Evolutionary conservation across 495 filamentous ascomycete genomes (phyloP).

Genomic region (Ramalina intermedia): DNA sequence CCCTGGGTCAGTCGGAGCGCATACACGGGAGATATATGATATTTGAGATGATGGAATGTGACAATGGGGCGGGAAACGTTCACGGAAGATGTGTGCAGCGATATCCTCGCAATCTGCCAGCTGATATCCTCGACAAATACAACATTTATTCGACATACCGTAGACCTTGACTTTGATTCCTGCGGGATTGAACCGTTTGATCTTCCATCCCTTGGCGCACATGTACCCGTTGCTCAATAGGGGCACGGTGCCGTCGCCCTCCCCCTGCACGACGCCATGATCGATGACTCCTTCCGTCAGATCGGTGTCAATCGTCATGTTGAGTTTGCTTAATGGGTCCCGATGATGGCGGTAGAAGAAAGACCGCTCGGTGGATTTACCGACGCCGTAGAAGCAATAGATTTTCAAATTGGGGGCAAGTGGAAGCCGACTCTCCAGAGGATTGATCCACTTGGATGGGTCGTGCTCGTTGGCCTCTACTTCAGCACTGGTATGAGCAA

Average conservation of each 20-base stretch:
- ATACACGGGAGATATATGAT: too few species aligned
- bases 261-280: slow-evolving; percentile 81
- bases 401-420: slow-evolving; percentile 85
- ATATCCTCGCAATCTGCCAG: too few species aligned
- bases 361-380: slow-evolving; percentile 77
- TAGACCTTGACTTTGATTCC: slow-evolving; percentile 65
- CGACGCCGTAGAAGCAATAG: slow-evolving; percentile 93
- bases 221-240: slow-evolving; percentile 84
- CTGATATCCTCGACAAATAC: too few species aligned
- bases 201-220: slow-evolving; percentile 84
- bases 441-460: slow-evolving; percentile 84
- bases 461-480: slow-evolving; percentile 78
- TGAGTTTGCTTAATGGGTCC: slow-evolving; percentile 48
- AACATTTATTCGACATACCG: slow-evolving; percentile 47
- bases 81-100: too few species aligned
- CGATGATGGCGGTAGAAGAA: slow-evolving; percentile 79
- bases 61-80: too few species aligned
- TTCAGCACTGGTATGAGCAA: slow-evolving; percentile 66
- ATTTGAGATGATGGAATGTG: too few species aligned
- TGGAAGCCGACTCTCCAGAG: slow-evolving; percentile 78
- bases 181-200: slow-evolving; percentile 87
- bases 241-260: slow-evolving; percentile 91
- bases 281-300: slow-evolving; percentile 53
- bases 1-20: too few species aligned
- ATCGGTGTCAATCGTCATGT: slow-evolving; percentile 80